Base-by-base conservation (phyloP, 139 green algal species). In the Picochlorum sp. region DNA sequence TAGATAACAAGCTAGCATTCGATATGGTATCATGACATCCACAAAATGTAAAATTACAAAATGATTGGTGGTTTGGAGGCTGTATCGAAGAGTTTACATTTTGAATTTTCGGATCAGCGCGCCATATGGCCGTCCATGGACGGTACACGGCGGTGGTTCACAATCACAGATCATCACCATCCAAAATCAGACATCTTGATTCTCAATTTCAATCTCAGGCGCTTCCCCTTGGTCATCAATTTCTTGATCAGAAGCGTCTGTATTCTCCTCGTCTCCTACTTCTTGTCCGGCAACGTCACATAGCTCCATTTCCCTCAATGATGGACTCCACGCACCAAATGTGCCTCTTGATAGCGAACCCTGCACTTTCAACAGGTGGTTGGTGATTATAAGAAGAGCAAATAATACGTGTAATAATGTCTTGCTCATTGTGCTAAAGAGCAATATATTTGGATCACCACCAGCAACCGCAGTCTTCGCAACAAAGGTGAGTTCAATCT, bases 241-340 rank as follows among this genome's bases (percentile, higher is more conserved):
- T 25, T 35, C 59, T n/a, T 69, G 53, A 18, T 52, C 66, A 25
- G n/a, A 31, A 6, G 28, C 53, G 10, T 55, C 59, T 22, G 61
- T 50, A 5, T 65, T 57, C 14, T 67, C 66, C 1, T 49, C 54
- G 2, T 61, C 70, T 4, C n/a, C 26, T 22, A 16, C 55, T 3
- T 52, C 60, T 16, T 43, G 25, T 9, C 55, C 62, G 25, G 70
- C 50, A 22, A 87, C 59, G 7, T 68, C 69, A 16, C 75, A 85
- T 3, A 81, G 50, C 52, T 89, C 72, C 29, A 77, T 55, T 10
- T 73, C 65, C 16, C 65, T 52, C 3, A 47, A 63, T 14, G 50
- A 54, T 0, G 81, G 75, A 33, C 73, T 64, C 57, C 87, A 92
- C 1, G 74, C 73, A 13, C 67, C 70, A 73, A 92, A 94, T 5